Base-by-base conservation (phyloP, 2,329 filamentous ascomycete genomes). In the Fusarium nematophilum region DNA sequence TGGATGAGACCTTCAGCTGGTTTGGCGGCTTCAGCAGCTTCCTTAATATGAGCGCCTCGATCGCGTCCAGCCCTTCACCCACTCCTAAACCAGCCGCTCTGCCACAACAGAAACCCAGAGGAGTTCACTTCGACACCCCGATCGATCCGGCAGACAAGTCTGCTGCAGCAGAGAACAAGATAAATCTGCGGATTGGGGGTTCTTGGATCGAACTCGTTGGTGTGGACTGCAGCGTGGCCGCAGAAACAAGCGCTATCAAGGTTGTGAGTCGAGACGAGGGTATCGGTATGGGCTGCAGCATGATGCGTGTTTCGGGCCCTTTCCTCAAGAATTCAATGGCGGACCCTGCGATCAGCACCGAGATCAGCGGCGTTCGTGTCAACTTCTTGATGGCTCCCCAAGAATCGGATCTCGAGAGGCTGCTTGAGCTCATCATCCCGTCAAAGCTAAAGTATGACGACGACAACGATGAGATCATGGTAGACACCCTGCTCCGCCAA, bases 21-120 rank as follows among this genome's bases (percentile, higher is more conserved):
- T 93, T 97, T 75, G 95, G 95, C 29, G 95, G 95, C 0, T 79
- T 99, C 36, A 97, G 93, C 73, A 92, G 93, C 63, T 90, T 99
- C 46, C 79, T 99, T 36, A 96, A 95, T 67, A 85, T 97, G 72
- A 91, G 93, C 59, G 90, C 86, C 55, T 97, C 94, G 0, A 90
- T 96, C 60, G 86, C 89, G 9, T 93, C 91, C 1, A 90, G 86
- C 56, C 83, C 86, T n/a, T 86, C 88, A 1, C 77, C 79, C 11
- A 73, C 73, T 3, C 73, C 72, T 2, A 73, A 76, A 27, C 75
- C 75, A 36, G 67, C 66, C 7, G 71, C 76, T 4, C 66, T 70
- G 9, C 78, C 76, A 39, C 79, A 76, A 44, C 72, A 71, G 27
- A 87, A 83, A 55, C 66, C 83, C 2, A 80, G 81, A 14, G 85